phyloP scores from a whole-genome alignment of 1,284 basidiomycete species.

The Papiliotrema terrestris region DNA sequence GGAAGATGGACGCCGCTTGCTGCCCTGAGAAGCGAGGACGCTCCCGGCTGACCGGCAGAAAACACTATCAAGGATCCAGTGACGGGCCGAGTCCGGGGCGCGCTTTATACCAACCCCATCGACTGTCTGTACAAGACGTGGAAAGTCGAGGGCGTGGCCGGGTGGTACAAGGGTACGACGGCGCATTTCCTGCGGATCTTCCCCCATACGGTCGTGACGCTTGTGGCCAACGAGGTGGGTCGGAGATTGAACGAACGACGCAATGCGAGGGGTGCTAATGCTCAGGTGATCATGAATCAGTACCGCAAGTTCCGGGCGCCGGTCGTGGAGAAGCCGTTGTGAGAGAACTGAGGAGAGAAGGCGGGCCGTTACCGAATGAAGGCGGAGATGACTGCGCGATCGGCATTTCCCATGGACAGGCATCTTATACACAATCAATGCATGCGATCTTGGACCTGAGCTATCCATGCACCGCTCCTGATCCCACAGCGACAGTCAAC shows the following conservation, averaged over 20 bases:
- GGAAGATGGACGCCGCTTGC: too few relatives aligned
- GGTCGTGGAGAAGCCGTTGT: background rate
- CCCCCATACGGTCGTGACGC: conserved; percentile 80
- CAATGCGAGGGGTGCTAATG: background rate
- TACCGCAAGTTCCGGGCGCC: conserved; percentile 52
- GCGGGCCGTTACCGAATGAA: too few relatives aligned
- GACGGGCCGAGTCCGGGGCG: conserved; percentile 69
- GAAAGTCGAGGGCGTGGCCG: conserved; percentile 80
- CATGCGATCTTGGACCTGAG: too few relatives aligned
- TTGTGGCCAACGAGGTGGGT: conserved; percentile 71
- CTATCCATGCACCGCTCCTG: too few relatives aligned
- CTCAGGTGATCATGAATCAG: conserved; percentile 63
- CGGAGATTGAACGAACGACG: background rate
- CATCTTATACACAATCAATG: too few relatives aligned
- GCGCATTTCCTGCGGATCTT: conserved; percentile 89
- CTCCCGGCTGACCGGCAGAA: conserved; percentile 48
- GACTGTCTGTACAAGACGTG: conserved; percentile 96
- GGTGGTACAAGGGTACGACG: conserved; percentile 91
- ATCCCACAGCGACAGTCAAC: too few relatives aligned
- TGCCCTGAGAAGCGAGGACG: background rate
- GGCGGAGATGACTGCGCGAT: too few relatives aligned
- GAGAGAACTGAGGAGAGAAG: background rate
- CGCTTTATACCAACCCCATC: conserved; percentile 84
- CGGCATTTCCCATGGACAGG: too few relatives aligned
- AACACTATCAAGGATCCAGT: conserved; percentile 65